Evolutionary conservation across 192 early-diverging fungal genomes (phyloP), one percentile per base, ranked within the genome.

Genomic region (Backusella australiensis): DNA sequence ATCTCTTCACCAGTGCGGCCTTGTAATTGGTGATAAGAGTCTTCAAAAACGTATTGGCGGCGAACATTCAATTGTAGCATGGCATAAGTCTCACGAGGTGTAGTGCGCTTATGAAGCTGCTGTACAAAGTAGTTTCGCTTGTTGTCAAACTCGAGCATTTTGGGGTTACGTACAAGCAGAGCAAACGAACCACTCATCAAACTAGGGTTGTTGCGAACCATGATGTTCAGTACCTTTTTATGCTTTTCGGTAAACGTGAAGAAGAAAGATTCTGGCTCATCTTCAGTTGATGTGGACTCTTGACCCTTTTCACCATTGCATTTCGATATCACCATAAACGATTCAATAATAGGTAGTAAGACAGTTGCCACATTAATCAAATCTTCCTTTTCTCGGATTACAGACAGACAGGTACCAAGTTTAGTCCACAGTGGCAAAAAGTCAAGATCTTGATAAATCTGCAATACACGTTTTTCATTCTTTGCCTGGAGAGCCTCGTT

Each of bases 71-170:
- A 88, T 69, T 93, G 92, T 67, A 99, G 81, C 4, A 90, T 82
- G 8, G 91, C 88, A 77, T 91, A 93, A 77, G 90, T 86, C 26
- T 91, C 86, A 19, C 92, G 85, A 52, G 69, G 69, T 15, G 73
- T 80, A 66, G 84, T 85, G 56, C 94, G 91, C 82, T 97, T 96
- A 82, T 97, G 96, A 67, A 99, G 86, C 72, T 97, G 95, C 81
- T 96, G 96, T 72, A 89, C 91, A 81, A 99, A 99, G 87, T 97
- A 99, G 76, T 96, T 96, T 26, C 97, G 90, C 86, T 99, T 99
- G 88, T 98, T 99, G 87, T 99, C 98, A 85, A 99, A 99, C 76
- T 99, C 97, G 52, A 99, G 86, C 75, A 98, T 95, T 78, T 97
- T 98, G 66, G 97, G 96, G 78, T 98, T 98, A 73, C 94, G 94